Base-by-base conservation (phyloP, 2,329 filamentous ascomycete genomes). In the Uncinocarpus reesii region DNA sequence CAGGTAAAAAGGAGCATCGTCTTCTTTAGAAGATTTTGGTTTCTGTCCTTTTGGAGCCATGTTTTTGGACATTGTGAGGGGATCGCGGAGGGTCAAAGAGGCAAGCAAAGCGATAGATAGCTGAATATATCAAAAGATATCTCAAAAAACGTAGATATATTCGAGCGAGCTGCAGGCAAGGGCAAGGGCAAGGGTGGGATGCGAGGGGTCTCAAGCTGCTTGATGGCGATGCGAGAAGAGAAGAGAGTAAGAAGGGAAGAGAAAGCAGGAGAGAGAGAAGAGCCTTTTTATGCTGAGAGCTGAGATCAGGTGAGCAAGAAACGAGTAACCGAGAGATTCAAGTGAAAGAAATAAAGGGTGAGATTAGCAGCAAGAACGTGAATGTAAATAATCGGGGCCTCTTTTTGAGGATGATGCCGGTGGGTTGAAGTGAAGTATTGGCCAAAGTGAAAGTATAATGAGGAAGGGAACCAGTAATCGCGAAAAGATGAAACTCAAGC, bases 171-270 rank as follows among this genome's bases (percentile, higher is more conserved):
- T 23, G 36, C 7, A 23, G 11, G 16, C 18, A 16, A 16, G 21
- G 3, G 24, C 11, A 2, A 11, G 7, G 23, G 13, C 18, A 16
- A 18, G 13, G 10, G 15, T 7, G 34, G 26, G 16, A n/a, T 38
- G 41, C 6, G 34, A n/a, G 26, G n/a, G n/a, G n/a, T n/a, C n/a
- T n/a, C n/a, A n/a, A n/a, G n/a, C n/a, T n/a, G n/a, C n/a, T n/a
- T n/a, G n/a, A n/a, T n/a, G n/a, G n/a, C n/a, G n/a, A n/a, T n/a
- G n/a, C n/a, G n/a, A n/a, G n/a, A n/a, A 28, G 24, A 38, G 34
- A 26, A 28, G 38, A 50, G 42, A 38, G 38, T 43, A 52, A 29
- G 31, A 47, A 41, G 36, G 45, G 50, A 55, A 42, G 42, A 50
- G 50, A 48, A 21, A 36, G 23, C 46, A 40, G 4, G 45, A 15